Percentiles rank a stretch among this genome's conserved stretches.
Conservation (phyloP, 78 protist genomes). For the Tieghemostelium lacteum region DNA sequence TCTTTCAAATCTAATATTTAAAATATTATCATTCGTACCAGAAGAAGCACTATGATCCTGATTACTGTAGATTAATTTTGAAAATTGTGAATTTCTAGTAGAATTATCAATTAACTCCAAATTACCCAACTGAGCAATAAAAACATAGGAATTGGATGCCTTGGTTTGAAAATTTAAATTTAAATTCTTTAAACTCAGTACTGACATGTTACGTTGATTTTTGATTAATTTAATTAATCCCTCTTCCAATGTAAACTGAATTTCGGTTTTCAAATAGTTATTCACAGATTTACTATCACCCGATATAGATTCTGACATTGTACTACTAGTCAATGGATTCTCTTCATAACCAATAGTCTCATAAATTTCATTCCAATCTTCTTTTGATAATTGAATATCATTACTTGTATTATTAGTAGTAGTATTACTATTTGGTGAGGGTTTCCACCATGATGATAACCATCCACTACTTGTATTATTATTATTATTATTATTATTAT, state of each 20-base stretch:
- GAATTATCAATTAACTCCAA: constrained; percentile 58
- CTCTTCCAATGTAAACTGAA: background rate
- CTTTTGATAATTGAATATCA: constrained; percentile 35
- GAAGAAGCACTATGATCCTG: constrained; percentile 16
- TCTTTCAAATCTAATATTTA: constrained; percentile 34
- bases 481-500: background rate
- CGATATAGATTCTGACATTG: background rate
- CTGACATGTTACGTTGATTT: background rate
- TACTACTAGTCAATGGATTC: background rate
- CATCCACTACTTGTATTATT: background rate
- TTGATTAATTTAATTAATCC: constrained; percentile 11
- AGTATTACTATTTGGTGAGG: background rate
- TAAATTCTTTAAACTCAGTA: constrained; percentile 14
- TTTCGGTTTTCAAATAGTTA: background rate
- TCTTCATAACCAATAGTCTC: constrained; percentile 54
- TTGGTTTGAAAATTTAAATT: constrained; percentile 6
- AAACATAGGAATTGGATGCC: constrained; percentile 4
- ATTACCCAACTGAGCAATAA: constrained; percentile 13
- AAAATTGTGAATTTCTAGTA: constrained; percentile 23
- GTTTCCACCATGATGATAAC: background rate
- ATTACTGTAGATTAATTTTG: constrained; percentile 18
- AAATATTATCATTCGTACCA: background rate
- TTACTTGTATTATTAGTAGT: background rate
- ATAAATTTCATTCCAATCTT: constrained; percentile 73
- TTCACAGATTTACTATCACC: too few species aligned